Evolutionary conservation across 148 eudicot genomes (phyloP).

Genomic region (Amaranthus hypochondriacus): DNA sequence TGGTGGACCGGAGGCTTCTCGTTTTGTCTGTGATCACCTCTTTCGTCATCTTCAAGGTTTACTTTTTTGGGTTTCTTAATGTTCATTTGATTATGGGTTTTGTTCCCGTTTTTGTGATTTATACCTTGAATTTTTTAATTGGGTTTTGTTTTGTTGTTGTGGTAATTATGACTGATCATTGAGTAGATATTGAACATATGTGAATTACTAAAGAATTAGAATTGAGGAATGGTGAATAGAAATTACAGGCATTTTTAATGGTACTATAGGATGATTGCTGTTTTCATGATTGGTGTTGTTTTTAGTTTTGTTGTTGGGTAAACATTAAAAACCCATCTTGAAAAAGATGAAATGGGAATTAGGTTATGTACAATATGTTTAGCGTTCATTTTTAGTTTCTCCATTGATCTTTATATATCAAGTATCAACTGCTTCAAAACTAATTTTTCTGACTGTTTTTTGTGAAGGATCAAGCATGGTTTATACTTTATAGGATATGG

Average conservation of each 20-base stretch:
- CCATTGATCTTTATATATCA: no score
- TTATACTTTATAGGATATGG: no score
- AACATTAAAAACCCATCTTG: background rate
- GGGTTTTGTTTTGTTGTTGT: background rate
- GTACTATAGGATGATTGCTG: background rate
- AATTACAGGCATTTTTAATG: background rate
- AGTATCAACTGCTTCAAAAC: no score
- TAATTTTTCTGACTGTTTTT: no score
- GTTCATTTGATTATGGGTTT: background rate
- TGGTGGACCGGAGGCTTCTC: conserved; percentile 65
- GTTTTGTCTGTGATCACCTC: conserved; percentile 54
- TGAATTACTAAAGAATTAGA: background rate
- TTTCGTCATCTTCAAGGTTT: conserved; percentile 47
- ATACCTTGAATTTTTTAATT: background rate
- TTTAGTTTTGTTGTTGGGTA: background rate
- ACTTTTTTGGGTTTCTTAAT: background rate
- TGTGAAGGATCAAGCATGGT: no score
- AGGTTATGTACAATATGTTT: no score
- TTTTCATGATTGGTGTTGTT: background rate
- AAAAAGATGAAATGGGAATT: no score
- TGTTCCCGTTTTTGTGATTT: background rate
- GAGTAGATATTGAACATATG: background rate
- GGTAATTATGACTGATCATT: conserved; percentile 10
- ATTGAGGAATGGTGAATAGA: background rate
- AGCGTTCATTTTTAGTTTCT: no score